phyloP scores from a whole-genome alignment of 2,329 filamentous ascomycete genomes.

The Rachicladosporium sp. region DNA sequence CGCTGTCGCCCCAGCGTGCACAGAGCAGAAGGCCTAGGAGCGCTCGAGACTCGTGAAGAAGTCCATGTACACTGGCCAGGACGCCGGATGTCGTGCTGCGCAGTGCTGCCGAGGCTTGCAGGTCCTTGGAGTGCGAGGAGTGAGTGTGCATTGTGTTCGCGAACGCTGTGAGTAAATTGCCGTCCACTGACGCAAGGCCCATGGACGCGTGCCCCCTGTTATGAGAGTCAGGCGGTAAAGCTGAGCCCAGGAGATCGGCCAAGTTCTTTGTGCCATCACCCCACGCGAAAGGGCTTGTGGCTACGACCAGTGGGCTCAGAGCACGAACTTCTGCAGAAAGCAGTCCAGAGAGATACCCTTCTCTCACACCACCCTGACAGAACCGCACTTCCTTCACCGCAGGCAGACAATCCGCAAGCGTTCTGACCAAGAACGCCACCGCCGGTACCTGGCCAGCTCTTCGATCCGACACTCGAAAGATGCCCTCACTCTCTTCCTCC shows the following conservation, averaged over 20 bases:
- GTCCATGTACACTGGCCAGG: conserved; percentile 55
- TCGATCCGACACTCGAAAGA: conserved; percentile 67
- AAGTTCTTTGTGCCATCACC: conserved; percentile 36
- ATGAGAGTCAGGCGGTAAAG: conserved; percentile 29
- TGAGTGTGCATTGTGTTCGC: conserved; percentile 45
- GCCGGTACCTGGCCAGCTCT: conserved; percentile 73
- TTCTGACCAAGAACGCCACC: conserved; percentile 67
- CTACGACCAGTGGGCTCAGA: conserved; percentile 53
- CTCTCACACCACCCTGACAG: conserved; percentile 76
- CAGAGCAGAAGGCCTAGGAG: conserved; percentile 59
- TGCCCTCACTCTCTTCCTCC: conserved; percentile 23
- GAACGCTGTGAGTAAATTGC: conserved; percentile 41
- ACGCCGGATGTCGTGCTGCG: conserved; percentile 58
- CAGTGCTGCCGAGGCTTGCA: conserved; percentile 54
- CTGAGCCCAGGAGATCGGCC: conserved; percentile 34
- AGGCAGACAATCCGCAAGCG: conserved; percentile 57
- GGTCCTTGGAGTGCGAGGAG: conserved; percentile 31
- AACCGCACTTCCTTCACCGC: conserved; percentile 64
- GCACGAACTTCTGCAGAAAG: conserved; percentile 48
- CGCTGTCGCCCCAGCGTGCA: conserved; percentile 59
- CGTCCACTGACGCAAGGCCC: conserved; percentile 24
- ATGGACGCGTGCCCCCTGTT: conserved; percentile 26
- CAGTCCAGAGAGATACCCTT: conserved; percentile 66
- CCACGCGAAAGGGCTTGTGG: conserved; percentile 41
- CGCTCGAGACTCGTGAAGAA: conserved; percentile 61